Base-by-base conservation (phyloP, 192 early-diverging fungal genomes). In the Paraglomus occultum region DNA sequence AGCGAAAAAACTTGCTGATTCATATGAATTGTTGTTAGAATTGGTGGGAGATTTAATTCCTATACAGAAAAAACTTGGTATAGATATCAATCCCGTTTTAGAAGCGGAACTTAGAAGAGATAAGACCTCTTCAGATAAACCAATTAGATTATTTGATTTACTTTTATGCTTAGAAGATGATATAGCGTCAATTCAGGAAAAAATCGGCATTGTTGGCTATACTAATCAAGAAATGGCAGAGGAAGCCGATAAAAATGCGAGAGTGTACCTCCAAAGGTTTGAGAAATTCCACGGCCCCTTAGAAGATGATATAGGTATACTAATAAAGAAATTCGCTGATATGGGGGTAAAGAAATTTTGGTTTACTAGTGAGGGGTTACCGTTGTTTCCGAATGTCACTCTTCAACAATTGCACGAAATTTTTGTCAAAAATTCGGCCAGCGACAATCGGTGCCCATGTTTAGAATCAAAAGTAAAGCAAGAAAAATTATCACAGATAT, bases 161-260 rank as follows among this genome's bases (percentile, higher is more conserved):
- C 54, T 57, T 57, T 57, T 57, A 57, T 57, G 54, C 54, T 57
- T 57, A 57, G 54, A 57, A 57, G 54, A 57, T 4, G 54, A 57
- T 57, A 57, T 57, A 57, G 54, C 6, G 54, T 5, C 54, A 57
- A 57, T 57, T 57, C 54, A 57, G 54, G 54, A 57, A 57, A 20
- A 57, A 57, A 11, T 57, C 20, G 54, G 20, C 6, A 57, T 57
- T 57, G 54, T 57, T 20, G 54, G 54, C 4, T 57, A 57, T 57
- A 4, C 54, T 57, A 57, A 57, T 57, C 54, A 57, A 57, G 54
- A 57, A 57, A 57, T 1, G 54, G 54, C 54, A 57, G 54, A 57
- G 6, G 54, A 57, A 57, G 54, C 54, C 6, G 20, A 57, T 57
- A 6, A 57, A 57, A 11, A 57, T 57, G 54, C 54, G 4, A 54